Evolutionary conservation across 2,329 filamentous ascomycete genomes (phyloP), one percentile per base, ranked within the genome.

Genomic region (Arthrobotrys musiformis): DNA sequence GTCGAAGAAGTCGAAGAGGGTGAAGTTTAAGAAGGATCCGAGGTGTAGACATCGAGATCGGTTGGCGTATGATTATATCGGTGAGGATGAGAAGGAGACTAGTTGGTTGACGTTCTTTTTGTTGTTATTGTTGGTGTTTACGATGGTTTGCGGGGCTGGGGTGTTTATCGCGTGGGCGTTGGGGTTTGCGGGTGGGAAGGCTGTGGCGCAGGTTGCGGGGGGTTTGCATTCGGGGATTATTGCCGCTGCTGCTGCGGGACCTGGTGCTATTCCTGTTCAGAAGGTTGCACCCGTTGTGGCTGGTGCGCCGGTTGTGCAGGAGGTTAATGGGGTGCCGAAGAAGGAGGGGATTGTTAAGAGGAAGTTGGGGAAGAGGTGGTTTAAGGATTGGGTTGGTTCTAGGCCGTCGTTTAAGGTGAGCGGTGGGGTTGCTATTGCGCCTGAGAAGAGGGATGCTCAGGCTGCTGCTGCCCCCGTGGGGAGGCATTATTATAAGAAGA

Each of bases 81-180:
- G 30, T 5, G 58, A 69, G 11, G 72, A 69, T 9, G 72, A 76
- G 19, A 68, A 44, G 22, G 72, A 76, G 13, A 76, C 72, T 4
- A 70, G 64, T 19, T 76, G 60, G 58, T 64, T 76, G 30, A 76
- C 72, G 0, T 76, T 76, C 50, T 76, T 76, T 30, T 17, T 70
- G 6, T 17, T 76, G 2, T 44, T 76, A 6, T 33, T 76, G 13
- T 26, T 76, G 9, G 66, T 44, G 0, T 76, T 76, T 28, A 76
- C 72, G 11, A 61, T 76, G 46, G 64, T 76, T 15, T 76, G 72
- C 28, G 72, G 58, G 1, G 72, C 64, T 1, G 72, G 72, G 9
- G 72, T 76, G 15, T 76, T 76, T 30, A 76, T 76, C 40, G 72
- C 72, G n/a, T 76, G 72, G 72, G 72, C 64, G 7, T 42, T 70